Percentiles rank a stretch among this genome's conserved stretches.
These are phyloP conservation scores for Xerocomellus intermedius DNA, from an alignment of 768 basidiomycete species.

Conservation along the genomic window DNA sequence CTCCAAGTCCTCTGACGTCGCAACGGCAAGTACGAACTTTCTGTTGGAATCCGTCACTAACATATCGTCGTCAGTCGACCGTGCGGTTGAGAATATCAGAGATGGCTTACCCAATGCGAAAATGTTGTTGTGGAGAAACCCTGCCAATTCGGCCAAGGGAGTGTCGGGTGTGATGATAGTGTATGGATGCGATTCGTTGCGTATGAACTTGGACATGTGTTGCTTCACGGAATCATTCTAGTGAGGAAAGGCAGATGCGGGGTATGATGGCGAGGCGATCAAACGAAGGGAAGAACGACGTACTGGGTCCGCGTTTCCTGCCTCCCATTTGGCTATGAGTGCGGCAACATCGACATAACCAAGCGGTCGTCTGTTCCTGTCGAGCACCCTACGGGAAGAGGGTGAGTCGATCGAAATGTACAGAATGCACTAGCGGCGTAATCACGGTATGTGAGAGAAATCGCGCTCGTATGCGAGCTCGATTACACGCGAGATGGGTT, in stretches of 20 bases:
- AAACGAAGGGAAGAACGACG: conserved; percentile 19
- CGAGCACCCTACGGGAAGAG: conserved; percentile 60
- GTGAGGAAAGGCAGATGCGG: not conserved
- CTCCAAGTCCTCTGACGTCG: conserved; percentile 74
- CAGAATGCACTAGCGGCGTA: conserved; percentile 1
- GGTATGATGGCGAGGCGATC: not conserved
- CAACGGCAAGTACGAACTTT: conserved; percentile 82
- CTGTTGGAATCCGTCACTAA: conserved; percentile 79
- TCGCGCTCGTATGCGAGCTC: conserved; percentile 92
- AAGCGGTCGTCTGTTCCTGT: conserved; percentile 66
- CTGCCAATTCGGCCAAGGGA: conserved; percentile 76
- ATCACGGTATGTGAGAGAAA: conserved; percentile 90
- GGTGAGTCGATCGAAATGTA: not conserved
- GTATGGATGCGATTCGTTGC: conserved; percentile 63
- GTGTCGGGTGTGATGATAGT: conserved; percentile 80
- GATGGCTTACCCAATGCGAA: conserved; percentile 69
- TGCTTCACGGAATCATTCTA: conserved; percentile 70
- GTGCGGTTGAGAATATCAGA: not conserved
- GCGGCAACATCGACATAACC: conserved; percentile 81
- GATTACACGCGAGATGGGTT: conserved; percentile 72
- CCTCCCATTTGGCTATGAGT: conserved; percentile 78
- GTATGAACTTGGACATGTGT: conserved; percentile 75
- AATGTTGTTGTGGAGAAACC: conserved; percentile 67
- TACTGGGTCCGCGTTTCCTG: conserved; percentile 68
- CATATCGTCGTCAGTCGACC: not conserved